phyloP scores from a whole-genome alignment of 306 rosid genomes.

The Astragalus membranaceus region DNA sequence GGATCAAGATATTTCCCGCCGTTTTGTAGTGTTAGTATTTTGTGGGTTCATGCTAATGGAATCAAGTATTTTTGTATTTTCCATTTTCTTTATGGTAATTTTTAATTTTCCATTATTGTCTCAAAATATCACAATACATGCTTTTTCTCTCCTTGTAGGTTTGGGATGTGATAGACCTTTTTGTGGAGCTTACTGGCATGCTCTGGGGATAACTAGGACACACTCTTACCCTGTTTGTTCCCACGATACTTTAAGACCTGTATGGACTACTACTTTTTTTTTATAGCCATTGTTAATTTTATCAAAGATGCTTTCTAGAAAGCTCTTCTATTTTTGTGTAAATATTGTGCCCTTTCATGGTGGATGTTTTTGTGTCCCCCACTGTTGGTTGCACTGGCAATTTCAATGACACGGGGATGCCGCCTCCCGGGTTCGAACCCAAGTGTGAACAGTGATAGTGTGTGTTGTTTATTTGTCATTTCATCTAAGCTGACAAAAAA shows the following conservation, averaged over 20 bases:
- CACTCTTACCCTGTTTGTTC: constrained; percentile 49
- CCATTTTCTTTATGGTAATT: constrained; percentile 9
- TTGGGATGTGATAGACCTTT: constrained; percentile 82
- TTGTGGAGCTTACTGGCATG: constrained; percentile 83
- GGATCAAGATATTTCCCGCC: background rate
- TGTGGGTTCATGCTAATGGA: no score
- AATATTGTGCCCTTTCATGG: background rate
- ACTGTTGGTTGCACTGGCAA: no score
- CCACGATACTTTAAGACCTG: constrained; percentile 62
- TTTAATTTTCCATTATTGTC: background rate
- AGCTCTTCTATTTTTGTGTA: background rate
- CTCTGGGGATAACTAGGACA: constrained; percentile 41
- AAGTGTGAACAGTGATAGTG: no score
- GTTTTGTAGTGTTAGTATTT: no score
- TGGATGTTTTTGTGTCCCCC: constrained; percentile 13
- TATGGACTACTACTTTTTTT: constrained; percentile 26
- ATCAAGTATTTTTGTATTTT: constrained; percentile 10
- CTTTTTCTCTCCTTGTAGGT: constrained; percentile 40
- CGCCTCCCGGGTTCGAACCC: no score
- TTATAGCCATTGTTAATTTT: background rate
- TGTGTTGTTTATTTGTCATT: no score
- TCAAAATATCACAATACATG: background rate
- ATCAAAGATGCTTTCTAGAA: background rate
- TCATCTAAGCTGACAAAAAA: no score
- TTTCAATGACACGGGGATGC: no score